A percentile compares a stretch with the other conserved stretches of the same genome.
Conservation (phyloP, 106 monocot genomes). For the Acorus calamus region DNA sequence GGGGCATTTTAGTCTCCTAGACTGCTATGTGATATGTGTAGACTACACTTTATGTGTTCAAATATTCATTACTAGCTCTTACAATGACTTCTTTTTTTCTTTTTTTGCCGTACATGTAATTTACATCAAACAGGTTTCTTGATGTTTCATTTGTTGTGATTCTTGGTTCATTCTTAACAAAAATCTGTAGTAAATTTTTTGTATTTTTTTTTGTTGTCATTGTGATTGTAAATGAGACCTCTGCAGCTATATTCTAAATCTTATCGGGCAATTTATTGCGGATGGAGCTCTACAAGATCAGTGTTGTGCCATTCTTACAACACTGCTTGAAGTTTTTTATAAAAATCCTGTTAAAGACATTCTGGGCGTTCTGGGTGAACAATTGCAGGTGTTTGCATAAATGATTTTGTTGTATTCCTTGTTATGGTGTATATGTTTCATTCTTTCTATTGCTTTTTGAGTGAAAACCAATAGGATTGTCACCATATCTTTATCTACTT, state of each 20-base stretch:
- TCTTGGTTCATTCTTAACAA: background rate
- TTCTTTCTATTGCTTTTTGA: background rate
- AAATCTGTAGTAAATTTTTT: too few species aligned
- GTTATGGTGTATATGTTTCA: background rate
- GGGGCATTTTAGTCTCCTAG: too few species aligned
- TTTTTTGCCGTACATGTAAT: too few species aligned
- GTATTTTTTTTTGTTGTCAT: too few species aligned
- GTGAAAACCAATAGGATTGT: too few species aligned
- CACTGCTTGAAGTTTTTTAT: constrained; percentile 42
- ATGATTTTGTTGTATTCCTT: constrained; percentile 1
- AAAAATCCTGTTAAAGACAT: constrained; percentile 22
- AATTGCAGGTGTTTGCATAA: constrained; percentile 60
- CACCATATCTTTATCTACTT: background rate
- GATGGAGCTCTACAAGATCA: constrained; percentile 55
- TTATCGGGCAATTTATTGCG: constrained; percentile 56
- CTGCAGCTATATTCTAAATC: constrained; percentile 81
- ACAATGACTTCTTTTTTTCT: too few species aligned
- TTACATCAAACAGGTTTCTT: too few species aligned
- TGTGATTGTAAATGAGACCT: too few species aligned
- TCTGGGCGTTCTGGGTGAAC: constrained; percentile 52
- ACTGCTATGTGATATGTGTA: too few species aligned
- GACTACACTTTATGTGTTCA: too few species aligned
- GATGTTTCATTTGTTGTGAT: background rate
- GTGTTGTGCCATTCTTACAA: constrained; percentile 65
- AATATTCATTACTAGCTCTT: too few species aligned